Evolutionary conservation across 1,284 basidiomycete genomes (phyloP), one percentile per base, ranked within the genome.

Genomic region (Cutaneotrichosporon cavernicola): DNA sequence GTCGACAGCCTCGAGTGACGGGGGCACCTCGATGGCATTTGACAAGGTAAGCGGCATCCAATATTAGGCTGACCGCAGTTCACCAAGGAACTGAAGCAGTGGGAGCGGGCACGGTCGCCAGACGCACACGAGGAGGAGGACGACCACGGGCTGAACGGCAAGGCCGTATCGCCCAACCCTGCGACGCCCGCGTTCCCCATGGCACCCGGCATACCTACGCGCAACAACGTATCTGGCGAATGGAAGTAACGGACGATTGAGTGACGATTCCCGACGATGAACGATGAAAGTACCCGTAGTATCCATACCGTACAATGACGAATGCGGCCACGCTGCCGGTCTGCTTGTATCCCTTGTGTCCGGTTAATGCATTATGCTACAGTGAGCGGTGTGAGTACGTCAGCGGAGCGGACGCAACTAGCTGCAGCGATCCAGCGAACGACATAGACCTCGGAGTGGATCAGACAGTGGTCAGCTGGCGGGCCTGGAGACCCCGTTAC

Each of bases 241-340:
- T 66, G 65, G 65, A 36, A 60, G 58, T 62, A 40, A 31, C 26
- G 36, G 38, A 30, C 55, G 36, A 36, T 32, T 26, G 51, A 6
- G 51, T 21, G 22, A 56, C 55, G 50, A 30, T 51, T 51, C 50
- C 26, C 30, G 26, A 51, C 31, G 50, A 51, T 80, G 80, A 26
- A 51, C 31, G 50, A 51, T 80, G 80, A 71, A 84, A 81, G 65
- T 80, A 83, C 6, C 76, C 76, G 55, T 72, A 70, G 51, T 53
- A 53, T n/a, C 51, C 51, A 53, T 53, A 53, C 51, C 51, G 51
- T 53, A 53, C 51, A 53, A 34, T 53, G 51, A 53, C 51, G 51
- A 53, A 53, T 52, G 50, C 50, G 26, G 51, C 26, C 51, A 31
- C 18, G 31, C 51, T 53, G 31, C 30, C 18, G 51, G 51, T 31